Percentiles rank a stretch among this genome's conserved stretches.
phyloP scores from a whole-genome alignment of 148 eudicot species.

The Diospyros lotus region DNA sequence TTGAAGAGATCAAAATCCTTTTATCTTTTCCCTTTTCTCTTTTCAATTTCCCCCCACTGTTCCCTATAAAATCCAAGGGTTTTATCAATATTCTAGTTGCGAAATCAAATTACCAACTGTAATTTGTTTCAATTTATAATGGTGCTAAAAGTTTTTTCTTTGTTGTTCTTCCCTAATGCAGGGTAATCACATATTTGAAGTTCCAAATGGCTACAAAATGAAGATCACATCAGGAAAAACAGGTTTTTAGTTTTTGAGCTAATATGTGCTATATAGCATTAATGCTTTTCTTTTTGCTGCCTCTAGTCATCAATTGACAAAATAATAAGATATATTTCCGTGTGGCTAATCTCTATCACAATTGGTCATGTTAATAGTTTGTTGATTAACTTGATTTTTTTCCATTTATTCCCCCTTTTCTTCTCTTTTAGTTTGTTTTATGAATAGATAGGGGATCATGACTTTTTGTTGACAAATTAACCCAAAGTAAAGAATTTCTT shows the following conservation, averaged over 20 bases:
- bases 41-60: too few species aligned
- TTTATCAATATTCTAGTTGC: neutral
- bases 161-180: slow-evolving; percentile 28
- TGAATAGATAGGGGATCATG: neutral
- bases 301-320: neutral
- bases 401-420: too few species aligned
- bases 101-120: neutral
- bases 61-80: too few species aligned
- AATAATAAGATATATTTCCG: neutral
- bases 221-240: slow-evolving; percentile 56
- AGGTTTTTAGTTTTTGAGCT: slow-evolving; percentile 34
- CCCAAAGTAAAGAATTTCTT: too few species aligned
- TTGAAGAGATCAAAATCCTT: too few species aligned
- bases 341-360: too few species aligned
- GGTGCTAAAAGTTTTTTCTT: slow-evolving; percentile 8
- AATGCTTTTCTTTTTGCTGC: slow-evolving; percentile 1
- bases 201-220: slow-evolving; percentile 83
- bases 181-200: slow-evolving; percentile 91
- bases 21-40: too few species aligned
- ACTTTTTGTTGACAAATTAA: neutral
- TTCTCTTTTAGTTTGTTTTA: neutral
- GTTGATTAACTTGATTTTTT: too few species aligned
- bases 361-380: neutral
- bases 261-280: neutral
- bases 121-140: neutral